phyloP scores from a whole-genome alignment of 345 rosid species.

The Linum trigynum region DNA sequence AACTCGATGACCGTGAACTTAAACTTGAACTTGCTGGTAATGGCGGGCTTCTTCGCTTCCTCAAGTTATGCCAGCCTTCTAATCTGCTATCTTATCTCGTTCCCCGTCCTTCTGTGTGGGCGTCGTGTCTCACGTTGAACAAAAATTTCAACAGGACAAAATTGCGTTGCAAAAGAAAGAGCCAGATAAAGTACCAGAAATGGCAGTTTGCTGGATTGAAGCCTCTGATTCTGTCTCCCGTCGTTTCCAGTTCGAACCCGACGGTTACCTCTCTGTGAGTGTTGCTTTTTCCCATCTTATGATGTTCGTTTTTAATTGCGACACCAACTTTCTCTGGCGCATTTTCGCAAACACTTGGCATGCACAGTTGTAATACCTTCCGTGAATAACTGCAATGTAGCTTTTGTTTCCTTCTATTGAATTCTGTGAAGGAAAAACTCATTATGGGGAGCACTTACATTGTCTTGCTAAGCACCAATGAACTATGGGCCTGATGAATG shows the following conservation, averaged over 20 bases:
- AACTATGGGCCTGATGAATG: too few species aligned
- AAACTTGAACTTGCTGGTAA: constrained; percentile 21
- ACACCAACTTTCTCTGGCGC: background rate
- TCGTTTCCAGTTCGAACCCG: constrained; percentile 56
- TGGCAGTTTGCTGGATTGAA: constrained; percentile 61
- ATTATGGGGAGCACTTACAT: background rate
- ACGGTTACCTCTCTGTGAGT: constrained; percentile 62
- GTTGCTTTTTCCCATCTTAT: background rate
- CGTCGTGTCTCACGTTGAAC: too few species aligned
- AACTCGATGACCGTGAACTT: too few species aligned
- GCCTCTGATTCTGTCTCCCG: constrained; percentile 61
- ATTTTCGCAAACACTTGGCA: constrained; percentile 17
- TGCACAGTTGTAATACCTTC: background rate
- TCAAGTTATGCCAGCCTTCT: too few species aligned
- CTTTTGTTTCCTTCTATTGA: background rate
- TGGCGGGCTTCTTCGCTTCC: too few species aligned
- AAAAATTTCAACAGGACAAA: constrained; percentile 1
- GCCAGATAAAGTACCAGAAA: constrained; percentile 18
- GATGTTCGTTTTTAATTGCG: background rate
- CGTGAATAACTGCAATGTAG: background rate
- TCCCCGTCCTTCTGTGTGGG: too few species aligned
- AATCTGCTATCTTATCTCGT: too few species aligned
- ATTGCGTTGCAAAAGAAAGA: constrained; percentile 16
- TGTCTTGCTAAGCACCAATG: too few species aligned
- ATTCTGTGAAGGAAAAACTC: background rate